Evolutionary conservation across 2,329 filamentous ascomycete genomes (phyloP).

Genomic region (Stachybotrys elegans): DNA sequence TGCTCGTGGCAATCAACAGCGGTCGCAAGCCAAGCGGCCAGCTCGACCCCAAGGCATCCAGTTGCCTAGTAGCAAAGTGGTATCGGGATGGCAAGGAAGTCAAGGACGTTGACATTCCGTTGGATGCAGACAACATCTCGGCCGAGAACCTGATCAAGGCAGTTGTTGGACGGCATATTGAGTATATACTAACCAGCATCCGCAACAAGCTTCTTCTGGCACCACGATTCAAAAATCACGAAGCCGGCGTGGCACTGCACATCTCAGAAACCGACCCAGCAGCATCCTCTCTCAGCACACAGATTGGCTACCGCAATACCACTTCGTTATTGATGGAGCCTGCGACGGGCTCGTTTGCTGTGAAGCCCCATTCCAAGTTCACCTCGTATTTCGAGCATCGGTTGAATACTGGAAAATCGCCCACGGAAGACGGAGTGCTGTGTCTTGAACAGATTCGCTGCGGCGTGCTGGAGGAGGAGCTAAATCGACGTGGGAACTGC

Average conservation of each 20-base stretch:
- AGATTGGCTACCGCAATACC: conserved; percentile 59
- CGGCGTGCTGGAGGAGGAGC: conserved; percentile 54
- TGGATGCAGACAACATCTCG: conserved; percentile 65
- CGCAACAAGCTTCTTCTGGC: conserved; percentile 54
- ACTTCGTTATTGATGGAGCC: conserved; percentile 67
- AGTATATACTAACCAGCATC: conserved; percentile 64
- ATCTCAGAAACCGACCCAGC: conserved; percentile 58
- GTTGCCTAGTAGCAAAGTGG: conserved; percentile 66
- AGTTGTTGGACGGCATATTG: conserved; percentile 71
- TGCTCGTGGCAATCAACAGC: conserved; percentile 78
- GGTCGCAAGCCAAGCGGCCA: conserved; percentile 43
- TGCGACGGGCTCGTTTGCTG: conserved; percentile 68
- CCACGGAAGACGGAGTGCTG: conserved; percentile 50
- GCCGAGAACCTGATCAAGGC: conserved; percentile 68
- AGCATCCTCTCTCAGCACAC: conserved; percentile 63
- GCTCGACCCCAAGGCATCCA: conserved; percentile 40
- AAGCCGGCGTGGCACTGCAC: conserved; percentile 53
- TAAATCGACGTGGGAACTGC: conserved; percentile 55
- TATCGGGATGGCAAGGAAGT: conserved; percentile 78
- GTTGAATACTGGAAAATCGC: conserved; percentile 56
- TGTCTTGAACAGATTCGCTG: conserved; percentile 60
- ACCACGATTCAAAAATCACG: conserved; percentile 55
- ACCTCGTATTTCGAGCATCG: conserved; percentile 55
- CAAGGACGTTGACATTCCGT: conserved; percentile 57
- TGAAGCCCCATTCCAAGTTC: conserved; percentile 59